Evolutionary conservation across 1,139 yeast genomes (phyloP), one percentile per base, ranked within the genome.

Genomic region (Chernovozyma sophiae-reginae): DNA sequence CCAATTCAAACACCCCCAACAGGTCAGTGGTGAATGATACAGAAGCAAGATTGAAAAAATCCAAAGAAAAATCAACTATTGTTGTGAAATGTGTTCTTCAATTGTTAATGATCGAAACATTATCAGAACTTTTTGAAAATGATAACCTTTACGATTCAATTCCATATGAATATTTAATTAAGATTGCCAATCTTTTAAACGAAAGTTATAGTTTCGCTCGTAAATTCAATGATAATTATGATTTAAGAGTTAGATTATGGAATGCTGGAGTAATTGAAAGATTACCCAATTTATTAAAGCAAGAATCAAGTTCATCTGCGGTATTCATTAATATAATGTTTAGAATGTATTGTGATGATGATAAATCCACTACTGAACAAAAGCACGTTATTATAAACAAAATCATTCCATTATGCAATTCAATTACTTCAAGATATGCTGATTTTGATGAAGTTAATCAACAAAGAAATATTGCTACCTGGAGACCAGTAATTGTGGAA

Each of bases 31-130:
- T 48, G 13, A 55, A 51, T 31, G 61, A 53, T 34, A 47, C 58
- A 22, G 60, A 56, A 27, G 51, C 45, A 22, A 50, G 58, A 28
- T 43, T 62, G 23, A 57, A 55, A 32, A 60, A 54, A 42, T 53
- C 68, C 11, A 71, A 65, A 45, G 79, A 77, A 32, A 87, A 87
- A 58, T 81, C 89, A 25, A 72, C 84, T 1, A 87, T 92, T 49
- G 96, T 92, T 34, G 87, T 90, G 34, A 90, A 92, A 61, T 87
- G 97, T 60, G 95, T 92, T 15, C 67, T 92, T 47, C 97, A 92
- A 56, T 65, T 92, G 42, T 71, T 90, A 48, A 78, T 94, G 79
- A 89, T 94, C 51, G 96, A 90, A 55, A 77, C 90, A 0, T 70
- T 89, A 18, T 81, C 86, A 41, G 97, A 89, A 52, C 63, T 94